Conservation (phyloP, 306 rosid genomes). For the Casuarina cunninghamiana region DNA sequence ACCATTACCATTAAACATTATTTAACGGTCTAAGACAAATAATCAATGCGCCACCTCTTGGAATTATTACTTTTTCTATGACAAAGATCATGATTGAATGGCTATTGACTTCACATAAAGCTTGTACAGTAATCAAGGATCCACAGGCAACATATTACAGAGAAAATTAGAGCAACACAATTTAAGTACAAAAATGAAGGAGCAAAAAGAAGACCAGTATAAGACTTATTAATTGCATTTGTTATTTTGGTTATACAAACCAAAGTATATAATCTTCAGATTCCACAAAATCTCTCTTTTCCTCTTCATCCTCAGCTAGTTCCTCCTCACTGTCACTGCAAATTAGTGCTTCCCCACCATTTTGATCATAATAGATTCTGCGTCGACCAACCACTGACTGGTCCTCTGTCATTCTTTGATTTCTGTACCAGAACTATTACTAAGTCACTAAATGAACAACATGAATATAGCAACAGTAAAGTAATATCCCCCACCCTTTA, state of each 20-base stretch:
- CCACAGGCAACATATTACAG: not conserved
- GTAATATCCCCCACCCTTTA: not conserved
- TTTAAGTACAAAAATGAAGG: constrained; percentile 14
- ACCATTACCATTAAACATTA: not conserved
- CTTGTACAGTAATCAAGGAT: not conserved
- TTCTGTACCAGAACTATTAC: constrained; percentile 53
- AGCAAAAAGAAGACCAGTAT: not conserved
- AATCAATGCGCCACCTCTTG: not conserved
- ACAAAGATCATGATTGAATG: not conserved
- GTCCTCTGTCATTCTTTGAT: constrained; percentile 99
- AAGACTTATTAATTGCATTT: constrained; percentile 16
- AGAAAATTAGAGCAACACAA: constrained; percentile 8
- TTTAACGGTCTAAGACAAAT: not conserved
- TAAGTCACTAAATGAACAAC: constrained; percentile 21
- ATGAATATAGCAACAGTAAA: constrained; percentile 5
- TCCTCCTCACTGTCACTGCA: constrained; percentile 99
- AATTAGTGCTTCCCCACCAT: constrained; percentile 95
- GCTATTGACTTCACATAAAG: not conserved
- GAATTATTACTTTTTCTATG: not conserved
- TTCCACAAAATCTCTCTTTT: constrained; percentile 77
- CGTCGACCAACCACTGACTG: constrained; percentile 96
- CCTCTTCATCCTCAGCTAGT: constrained; percentile 84
- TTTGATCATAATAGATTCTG: constrained; percentile 96
- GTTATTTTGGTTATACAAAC: constrained; percentile 53
- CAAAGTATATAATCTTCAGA: constrained; percentile 91